Percentiles rank a stretch among this genome's conserved stretches.
These are phyloP conservation scores for Xanthoconium stramineum DNA, from an alignment of 768 basidiomycete species.

Conservation along the genomic window DNA sequence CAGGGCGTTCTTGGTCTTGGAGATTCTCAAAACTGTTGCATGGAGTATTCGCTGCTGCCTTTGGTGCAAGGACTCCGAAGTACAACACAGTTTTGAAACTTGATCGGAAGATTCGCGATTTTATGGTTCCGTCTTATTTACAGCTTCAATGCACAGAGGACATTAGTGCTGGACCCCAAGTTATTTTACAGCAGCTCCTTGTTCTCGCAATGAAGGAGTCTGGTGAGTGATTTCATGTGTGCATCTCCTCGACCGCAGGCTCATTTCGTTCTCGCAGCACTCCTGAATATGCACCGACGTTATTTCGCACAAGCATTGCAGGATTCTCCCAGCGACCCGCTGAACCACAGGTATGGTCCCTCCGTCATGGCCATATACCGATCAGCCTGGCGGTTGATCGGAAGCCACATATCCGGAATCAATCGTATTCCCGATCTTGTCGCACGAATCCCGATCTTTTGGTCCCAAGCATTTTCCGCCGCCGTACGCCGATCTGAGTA, in stretches of 20 bases:
- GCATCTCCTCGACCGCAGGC: not conserved
- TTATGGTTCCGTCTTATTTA: slow-evolving; percentile 47
- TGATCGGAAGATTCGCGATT: slow-evolving; percentile 61
- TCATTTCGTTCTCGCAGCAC: slow-evolving; percentile 34
- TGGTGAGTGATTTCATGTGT: slow-evolving; percentile 32
- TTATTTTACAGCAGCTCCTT: slow-evolving; percentile 41
- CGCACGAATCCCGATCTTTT: slow-evolving; percentile 48
- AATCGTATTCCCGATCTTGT: slow-evolving; percentile 39
- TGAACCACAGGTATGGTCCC: slow-evolving; percentile 60
- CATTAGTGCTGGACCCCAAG: slow-evolving; percentile 15
- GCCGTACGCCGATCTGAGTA: slow-evolving; percentile 43
- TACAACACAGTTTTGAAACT: slow-evolving; percentile 54
- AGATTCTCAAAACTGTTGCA: slow-evolving; percentile 54
- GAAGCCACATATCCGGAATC: slow-evolving; percentile 45
- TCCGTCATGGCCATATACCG: slow-evolving; percentile 74
- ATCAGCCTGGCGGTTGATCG: slow-evolving; percentile 64
- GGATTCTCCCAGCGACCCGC: slow-evolving; percentile 53
- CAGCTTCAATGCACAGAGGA: slow-evolving; percentile 33
- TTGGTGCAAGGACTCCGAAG: slow-evolving; percentile 49
- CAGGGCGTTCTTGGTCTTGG: slow-evolving; percentile 57
- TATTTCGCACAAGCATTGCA: slow-evolving; percentile 68
- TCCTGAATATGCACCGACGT: slow-evolving; percentile 62
- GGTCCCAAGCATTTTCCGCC: slow-evolving; percentile 66
- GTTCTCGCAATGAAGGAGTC: slow-evolving; percentile 48
- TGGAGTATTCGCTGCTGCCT: slow-evolving; percentile 45